These are phyloP conservation scores for Agaricus blazei DNA, from an alignment of 768 basidiomycete species.

Conservation along the genomic window DNA sequence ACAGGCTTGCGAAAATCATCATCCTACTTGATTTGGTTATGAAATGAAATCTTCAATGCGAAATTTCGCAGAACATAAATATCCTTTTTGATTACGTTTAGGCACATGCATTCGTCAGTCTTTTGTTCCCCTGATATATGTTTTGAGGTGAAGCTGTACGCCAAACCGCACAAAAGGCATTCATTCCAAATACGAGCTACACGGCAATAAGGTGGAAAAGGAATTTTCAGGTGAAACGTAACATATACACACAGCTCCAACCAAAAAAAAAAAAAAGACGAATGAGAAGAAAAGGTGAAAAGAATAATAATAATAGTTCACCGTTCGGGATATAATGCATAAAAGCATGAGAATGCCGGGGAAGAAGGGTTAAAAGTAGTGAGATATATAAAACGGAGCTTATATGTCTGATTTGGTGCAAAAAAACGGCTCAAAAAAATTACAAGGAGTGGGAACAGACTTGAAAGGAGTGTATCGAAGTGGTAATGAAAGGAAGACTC, in stretches of 20 bases:
- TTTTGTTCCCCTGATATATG: too few relatives aligned
- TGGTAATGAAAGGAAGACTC: constrained; percentile 9
- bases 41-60: too few relatives aligned
- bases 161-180: not conserved
- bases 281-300: not conserved
- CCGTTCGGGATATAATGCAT: constrained; percentile 11
- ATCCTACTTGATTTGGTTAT: too few relatives aligned
- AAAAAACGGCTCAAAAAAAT: constrained; percentile 5
- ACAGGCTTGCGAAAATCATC: too few relatives aligned
- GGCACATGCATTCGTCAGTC: too few relatives aligned
- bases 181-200: constrained; percentile 1
- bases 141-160: too few relatives aligned
- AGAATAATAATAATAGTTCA: constrained; percentile 11
- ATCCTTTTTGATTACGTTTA: too few relatives aligned
- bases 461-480: constrained; percentile 10
- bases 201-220: not conserved
- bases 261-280: not conserved
- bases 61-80: too few relatives aligned
- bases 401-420: constrained; percentile 4
- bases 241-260: constrained; percentile 3
- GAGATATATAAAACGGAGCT: constrained; percentile 6
- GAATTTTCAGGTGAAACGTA: not conserved
- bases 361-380: constrained; percentile 5
- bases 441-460: constrained; percentile 1
- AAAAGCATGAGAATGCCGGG: constrained; percentile 2